Conservation (phyloP, 805 yeast species). For the Cyberlindnera maclurae region DNA sequence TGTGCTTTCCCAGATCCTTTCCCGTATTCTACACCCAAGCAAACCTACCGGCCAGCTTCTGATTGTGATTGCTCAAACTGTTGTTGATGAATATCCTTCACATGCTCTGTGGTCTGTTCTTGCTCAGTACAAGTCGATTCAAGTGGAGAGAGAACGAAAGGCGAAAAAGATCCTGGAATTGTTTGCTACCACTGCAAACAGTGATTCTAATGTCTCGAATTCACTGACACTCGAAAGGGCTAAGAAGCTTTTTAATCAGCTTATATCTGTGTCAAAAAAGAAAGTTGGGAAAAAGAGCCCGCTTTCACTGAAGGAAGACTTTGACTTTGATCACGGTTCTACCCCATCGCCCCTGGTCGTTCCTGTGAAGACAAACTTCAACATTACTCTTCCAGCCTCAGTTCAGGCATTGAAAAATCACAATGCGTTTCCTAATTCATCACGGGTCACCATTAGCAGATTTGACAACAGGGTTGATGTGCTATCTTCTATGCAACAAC, state of each 20-base stretch:
- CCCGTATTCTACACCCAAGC: slow-evolving; percentile 66
- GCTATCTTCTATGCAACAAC: slow-evolving; percentile 79
- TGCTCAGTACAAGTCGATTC: slow-evolving; percentile 58
- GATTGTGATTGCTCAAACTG: slow-evolving; percentile 45
- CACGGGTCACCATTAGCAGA: slow-evolving; percentile 45
- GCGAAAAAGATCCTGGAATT: slow-evolving; percentile 38
- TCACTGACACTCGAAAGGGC: slow-evolving; percentile 14
- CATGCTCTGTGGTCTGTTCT: slow-evolving; percentile 83
- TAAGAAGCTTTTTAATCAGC: slow-evolving; percentile 22
- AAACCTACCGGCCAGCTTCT: slow-evolving; percentile 48
- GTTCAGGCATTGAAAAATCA: slow-evolving; percentile 34
- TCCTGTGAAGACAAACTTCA: slow-evolving; percentile 67
- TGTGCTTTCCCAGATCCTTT: slow-evolving; percentile 77
- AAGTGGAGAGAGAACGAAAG: slow-evolving; percentile 35
- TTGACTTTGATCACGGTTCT: slow-evolving; percentile 32
- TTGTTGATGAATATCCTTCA: slow-evolving; percentile 63
- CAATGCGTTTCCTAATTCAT: slow-evolving; percentile 38
- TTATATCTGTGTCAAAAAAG: slow-evolving; percentile 22
- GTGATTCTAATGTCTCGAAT: slow-evolving; percentile 12
- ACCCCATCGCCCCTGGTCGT: slow-evolving; percentile 54
- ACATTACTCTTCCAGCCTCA: slow-evolving; percentile 52
- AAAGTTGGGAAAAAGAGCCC: slow-evolving; percentile 12
- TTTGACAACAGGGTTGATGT: slow-evolving; percentile 66
- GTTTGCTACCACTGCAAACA: slow-evolving; percentile 21
- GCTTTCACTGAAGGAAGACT: slow-evolving; percentile 30